Conservation (phyloP, 352 stramenopile genomes). For the Pythium vanterpoolii region DNA sequence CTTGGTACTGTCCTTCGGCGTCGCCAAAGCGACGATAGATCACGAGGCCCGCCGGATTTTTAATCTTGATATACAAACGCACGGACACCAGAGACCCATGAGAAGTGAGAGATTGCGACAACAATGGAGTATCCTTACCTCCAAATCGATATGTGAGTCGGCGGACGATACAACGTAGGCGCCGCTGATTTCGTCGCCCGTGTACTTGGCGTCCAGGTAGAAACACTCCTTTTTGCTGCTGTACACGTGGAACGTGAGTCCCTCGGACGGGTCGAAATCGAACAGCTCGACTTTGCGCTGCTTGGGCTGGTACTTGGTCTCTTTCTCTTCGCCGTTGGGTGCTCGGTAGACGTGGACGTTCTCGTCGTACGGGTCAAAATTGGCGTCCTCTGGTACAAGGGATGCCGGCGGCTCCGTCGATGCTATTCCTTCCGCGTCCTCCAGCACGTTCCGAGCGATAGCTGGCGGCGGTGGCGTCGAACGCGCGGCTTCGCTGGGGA, state of each 20-base stretch:
- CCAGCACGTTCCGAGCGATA: constrained; percentile 1
- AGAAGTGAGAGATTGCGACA: too few species aligned
- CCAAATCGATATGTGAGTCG: constrained; percentile 67
- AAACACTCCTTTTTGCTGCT: constrained; percentile 48
- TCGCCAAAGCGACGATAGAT: constrained; percentile 59
- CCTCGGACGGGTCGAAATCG: constrained; percentile 81
- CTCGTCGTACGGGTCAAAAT: constrained; percentile 61
- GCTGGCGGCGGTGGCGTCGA: neutral
- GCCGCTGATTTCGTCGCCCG: constrained; percentile 55
- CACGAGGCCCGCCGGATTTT: constrained; percentile 53
- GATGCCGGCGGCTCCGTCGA: neutral
- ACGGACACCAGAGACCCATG: too few species aligned
- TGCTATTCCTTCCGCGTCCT: constrained; percentile 1
- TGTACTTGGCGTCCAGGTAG: constrained; percentile 69
- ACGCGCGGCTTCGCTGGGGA: neutral
- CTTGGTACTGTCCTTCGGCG: constrained; percentile 66
- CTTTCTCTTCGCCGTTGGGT: constrained; percentile 20
- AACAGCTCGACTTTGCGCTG: constrained; percentile 54
- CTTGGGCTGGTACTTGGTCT: constrained; percentile 34
- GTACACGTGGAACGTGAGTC: constrained; percentile 70
- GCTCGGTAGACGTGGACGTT: constrained; percentile 6
- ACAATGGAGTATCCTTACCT: constrained; percentile 30
- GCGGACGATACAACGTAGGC: constrained; percentile 74
- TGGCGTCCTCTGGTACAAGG: constrained; percentile 39
- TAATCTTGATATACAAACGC: constrained; percentile 37